Evolutionary conservation across 2,329 filamentous ascomycete species (phyloP).

Genomic region (Xylaria sp.): DNA sequence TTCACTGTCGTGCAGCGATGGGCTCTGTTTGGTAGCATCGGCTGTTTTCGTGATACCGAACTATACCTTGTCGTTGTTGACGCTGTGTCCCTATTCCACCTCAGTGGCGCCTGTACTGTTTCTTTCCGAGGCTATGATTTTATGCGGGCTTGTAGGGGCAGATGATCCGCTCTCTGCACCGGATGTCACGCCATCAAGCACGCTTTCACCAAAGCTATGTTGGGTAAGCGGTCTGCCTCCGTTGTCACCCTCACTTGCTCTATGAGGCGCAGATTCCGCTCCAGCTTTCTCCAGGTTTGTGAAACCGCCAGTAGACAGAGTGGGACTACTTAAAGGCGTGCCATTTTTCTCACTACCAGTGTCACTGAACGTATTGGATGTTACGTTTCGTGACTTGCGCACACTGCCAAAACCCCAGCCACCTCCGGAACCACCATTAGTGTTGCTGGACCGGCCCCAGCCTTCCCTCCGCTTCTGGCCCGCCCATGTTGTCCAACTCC

Average conservation of each 20-base stretch:
- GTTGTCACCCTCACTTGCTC: conserved; percentile 42
- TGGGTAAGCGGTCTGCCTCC: conserved; percentile 52
- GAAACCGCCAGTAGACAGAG: conserved; percentile 53
- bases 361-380: conserved; percentile 43
- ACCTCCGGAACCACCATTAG: conserved; percentile 50
- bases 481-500: conserved; percentile 76
- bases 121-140: conserved; percentile 29
- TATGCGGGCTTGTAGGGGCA: conserved; percentile 43
- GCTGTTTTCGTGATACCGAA: neutral
- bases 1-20: conserved; percentile 8
- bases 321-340: conserved; percentile 50
- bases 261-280: conserved; percentile 39
- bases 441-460: conserved; percentile 53
- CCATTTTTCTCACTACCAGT: conserved; percentile 50
- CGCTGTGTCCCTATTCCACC: conserved; percentile 9
- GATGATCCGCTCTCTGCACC: conserved; percentile 44
- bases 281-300: conserved; percentile 51
- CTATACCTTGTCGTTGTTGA: conserved; percentile 7
- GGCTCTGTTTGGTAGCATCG: conserved; percentile 1
- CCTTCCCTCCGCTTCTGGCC: conserved; percentile 77
- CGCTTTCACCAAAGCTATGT: conserved; percentile 59
- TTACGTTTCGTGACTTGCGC: conserved; percentile 46
- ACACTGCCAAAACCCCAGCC: conserved; percentile 52
- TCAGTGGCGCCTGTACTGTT: conserved; percentile 14
- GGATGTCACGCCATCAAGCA: conserved; percentile 54